These are phyloP conservation scores for Theileria sp. DNA, from an alignment of 169 alveolate species.

Conservation along the genomic window DNA sequence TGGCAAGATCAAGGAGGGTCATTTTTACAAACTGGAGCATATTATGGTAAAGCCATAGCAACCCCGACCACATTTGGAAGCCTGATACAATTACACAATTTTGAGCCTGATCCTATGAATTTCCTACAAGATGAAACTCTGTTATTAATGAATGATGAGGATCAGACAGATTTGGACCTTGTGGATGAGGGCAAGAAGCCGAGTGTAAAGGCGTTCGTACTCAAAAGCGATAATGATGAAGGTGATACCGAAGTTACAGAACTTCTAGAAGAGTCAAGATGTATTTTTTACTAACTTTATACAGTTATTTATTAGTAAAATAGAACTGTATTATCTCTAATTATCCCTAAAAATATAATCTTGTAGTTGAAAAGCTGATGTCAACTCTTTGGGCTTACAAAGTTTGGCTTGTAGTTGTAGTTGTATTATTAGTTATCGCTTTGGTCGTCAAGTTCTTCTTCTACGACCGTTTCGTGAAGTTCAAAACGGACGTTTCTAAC, in stretches of 20 bases:
- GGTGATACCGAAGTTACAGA: background rate
- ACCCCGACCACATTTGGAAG: background rate
- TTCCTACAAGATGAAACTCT: slow-evolving; percentile 10
- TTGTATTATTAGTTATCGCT: slow-evolving; percentile 16
- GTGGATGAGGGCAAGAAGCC: background rate
- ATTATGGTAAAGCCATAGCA: background rate
- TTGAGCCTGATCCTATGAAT: slow-evolving; percentile 1
- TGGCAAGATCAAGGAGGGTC: slow-evolving; percentile 3
- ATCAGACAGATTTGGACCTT: slow-evolving; percentile 4
- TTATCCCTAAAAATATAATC: background rate
- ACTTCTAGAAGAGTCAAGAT: background rate
- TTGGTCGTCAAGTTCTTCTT: slow-evolving; percentile 23
- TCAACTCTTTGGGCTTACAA: slow-evolving; percentile 3
- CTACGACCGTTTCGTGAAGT: slow-evolving; percentile 16
- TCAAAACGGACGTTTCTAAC: slow-evolving; percentile 12
- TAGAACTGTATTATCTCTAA: background rate
- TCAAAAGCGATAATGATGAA: background rate
- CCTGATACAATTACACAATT: slow-evolving; percentile 3
- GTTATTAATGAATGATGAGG: background rate
- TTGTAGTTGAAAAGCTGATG: background rate
- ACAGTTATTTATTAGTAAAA: background rate
- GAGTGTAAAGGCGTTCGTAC: slow-evolving; percentile 1
- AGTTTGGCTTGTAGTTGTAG: slow-evolving; percentile 18
- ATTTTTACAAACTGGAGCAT: background rate
- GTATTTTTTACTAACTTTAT: background rate